Evolutionary conservation across 306 rosid genomes (phyloP), one percentile per base, ranked within the genome.

Genomic region (Albizia julibrissin): DNA sequence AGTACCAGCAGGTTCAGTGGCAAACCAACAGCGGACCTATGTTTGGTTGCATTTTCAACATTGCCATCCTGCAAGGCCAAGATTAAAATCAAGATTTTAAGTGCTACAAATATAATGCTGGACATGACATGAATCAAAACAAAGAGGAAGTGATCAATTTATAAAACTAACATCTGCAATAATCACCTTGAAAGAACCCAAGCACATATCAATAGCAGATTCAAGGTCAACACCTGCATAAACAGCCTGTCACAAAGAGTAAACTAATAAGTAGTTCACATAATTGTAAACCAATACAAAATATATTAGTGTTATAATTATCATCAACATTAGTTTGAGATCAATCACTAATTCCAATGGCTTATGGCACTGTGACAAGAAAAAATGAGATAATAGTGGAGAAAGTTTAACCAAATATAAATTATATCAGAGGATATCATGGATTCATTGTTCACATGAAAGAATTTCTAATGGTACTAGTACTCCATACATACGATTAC

Each of bases 221-320:
- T 82, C 86, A 61, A 82, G 88, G 75, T 86, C 86, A 69, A 59
- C 84, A 47, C 86, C 88, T 4, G 81, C 71, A 47, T 86, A 86
- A 59, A 82, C 88, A 44, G 88, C 84, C 88, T 82, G 86, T 34
- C 46, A 44, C 22, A 68, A 27, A 61, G 80, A 77, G 10, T 64
- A 27, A 46, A 50, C 22, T 15, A 47, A 47, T 15, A 47, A 50
- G n/a, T 16, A 50, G 21, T 50, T 50, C 58, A 50, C 3, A 50
- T 50, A 50, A 50, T 18, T 59, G 40, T 43, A 58, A 75, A 37
- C 22, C 29, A 39, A 40, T 26, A 54, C 19, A 75, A 22, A 33
- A 37, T 37, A 22, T 68, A 7, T 43, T 37, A 54, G 31, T 16
- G 37, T 12, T 46, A 26, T 27, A 46, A 72, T 56, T 54, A 10